Evolutionary conservation across 495 filamentous ascomycete species (phyloP).

Genomic region (Hyaloscypha variabilis): DNA sequence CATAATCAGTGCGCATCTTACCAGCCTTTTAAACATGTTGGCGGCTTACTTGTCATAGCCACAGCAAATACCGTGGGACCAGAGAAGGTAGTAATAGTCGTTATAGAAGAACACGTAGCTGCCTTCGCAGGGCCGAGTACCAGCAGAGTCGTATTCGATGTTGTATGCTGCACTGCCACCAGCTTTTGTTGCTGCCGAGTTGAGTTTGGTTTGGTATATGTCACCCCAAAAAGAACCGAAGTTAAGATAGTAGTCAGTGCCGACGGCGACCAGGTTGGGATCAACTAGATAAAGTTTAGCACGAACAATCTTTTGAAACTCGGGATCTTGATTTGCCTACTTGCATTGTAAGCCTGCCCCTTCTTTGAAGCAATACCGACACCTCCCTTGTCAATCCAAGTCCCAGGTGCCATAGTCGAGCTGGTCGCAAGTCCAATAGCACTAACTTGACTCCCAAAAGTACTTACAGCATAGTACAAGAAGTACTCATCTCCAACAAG

Average conservation of each 20-base stretch:
- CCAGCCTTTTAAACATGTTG: not conserved
- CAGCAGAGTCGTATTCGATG: constrained; percentile 56
- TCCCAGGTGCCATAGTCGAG: constrained; percentile 56
- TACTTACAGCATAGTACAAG: constrained; percentile 71
- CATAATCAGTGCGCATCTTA: not conserved
- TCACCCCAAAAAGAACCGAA: constrained; percentile 75
- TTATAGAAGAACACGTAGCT: constrained; percentile 56
- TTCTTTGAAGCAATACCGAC: constrained; percentile 51
- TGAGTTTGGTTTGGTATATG: constrained; percentile 63
- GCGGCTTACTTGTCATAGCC: constrained; percentile 43
- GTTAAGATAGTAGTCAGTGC: constrained; percentile 54
- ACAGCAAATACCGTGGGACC: constrained; percentile 65
- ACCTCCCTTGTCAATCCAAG: constrained; percentile 59
- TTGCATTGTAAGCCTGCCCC: constrained; percentile 64
- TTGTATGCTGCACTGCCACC: constrained; percentile 42
- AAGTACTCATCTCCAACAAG: constrained; percentile 61
- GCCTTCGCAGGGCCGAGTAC: constrained; percentile 60
- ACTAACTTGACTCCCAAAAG: constrained; percentile 64
- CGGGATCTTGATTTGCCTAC: not conserved
- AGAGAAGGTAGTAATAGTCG: constrained; percentile 68
- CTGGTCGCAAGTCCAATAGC: constrained; percentile 73
- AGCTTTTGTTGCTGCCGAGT: constrained; percentile 42
- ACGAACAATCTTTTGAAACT: not conserved
- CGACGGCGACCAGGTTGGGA: constrained; percentile 55
- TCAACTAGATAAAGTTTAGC: constrained; percentile 45